Conservation (phyloP, 495 filamentous ascomycete species). For the Tetracladium marchalianum region DNA sequence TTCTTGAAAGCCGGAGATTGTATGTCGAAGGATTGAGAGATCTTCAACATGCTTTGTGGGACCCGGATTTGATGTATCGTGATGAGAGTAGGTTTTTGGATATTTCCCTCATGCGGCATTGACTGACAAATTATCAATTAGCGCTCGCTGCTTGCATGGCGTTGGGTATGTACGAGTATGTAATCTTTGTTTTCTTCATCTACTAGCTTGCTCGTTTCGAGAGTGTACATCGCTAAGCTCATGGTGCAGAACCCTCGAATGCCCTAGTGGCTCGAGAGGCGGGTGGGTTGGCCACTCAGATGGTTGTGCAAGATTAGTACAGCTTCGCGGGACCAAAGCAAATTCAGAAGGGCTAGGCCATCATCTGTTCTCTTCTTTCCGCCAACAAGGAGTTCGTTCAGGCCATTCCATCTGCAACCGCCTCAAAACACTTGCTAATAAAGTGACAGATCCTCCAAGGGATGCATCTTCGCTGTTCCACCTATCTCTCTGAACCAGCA, state of each 20-base stretch:
- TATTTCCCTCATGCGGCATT: too few relatives aligned
- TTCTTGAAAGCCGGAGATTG: slow-evolving; percentile 22
- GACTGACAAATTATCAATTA: too few relatives aligned
- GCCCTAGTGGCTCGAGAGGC: slow-evolving; percentile 17
- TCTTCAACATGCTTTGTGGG: slow-evolving; percentile 25
- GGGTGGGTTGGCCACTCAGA: slow-evolving; percentile 26
- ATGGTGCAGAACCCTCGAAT: slow-evolving; percentile 16
- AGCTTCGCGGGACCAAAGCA: slow-evolving; percentile 24
- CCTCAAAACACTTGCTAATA: neutral
- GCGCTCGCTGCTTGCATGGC: slow-evolving; percentile 26
- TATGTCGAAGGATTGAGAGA: slow-evolving; percentile 25
- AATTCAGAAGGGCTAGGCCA: slow-evolving; percentile 22
- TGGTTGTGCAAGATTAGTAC: slow-evolving; percentile 23
- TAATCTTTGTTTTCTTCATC: too few relatives aligned
- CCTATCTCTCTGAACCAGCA: slow-evolving; percentile 17
- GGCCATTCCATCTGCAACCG: neutral
- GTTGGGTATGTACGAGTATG: slow-evolving; percentile 26
- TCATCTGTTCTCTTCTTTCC: slow-evolving; percentile 23
- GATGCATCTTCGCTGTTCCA: slow-evolving; percentile 4
- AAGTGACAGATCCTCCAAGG: neutral
- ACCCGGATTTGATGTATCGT: slow-evolving; percentile 18
- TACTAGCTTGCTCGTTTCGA: too few relatives aligned
- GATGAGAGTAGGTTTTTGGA: slow-evolving; percentile 16
- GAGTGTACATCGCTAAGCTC: too few relatives aligned
- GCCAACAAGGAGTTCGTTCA: slow-evolving; percentile 21